Percentiles rank a stretch among this genome's conserved stretches.
These are phyloP conservation scores for Solanum paucissectum DNA, from an alignment of 257 asterid species.

Conservation along the genomic window DNA sequence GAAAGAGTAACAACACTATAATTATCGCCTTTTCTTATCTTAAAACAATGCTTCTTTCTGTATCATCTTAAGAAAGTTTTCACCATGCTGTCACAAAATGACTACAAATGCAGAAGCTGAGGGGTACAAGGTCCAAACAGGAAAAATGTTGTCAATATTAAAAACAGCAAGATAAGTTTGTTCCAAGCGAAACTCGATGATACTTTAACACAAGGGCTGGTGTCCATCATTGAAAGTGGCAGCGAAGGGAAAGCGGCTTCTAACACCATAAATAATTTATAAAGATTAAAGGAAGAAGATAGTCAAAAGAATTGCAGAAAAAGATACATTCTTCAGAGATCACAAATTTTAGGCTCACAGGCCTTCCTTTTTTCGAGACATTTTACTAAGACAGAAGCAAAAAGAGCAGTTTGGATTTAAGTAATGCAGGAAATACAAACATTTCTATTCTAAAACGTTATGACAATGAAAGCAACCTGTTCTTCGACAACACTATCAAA, in stretches of 20 bases:
- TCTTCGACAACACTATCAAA: not conserved
- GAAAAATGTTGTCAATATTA: not conserved
- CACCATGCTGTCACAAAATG: not conserved
- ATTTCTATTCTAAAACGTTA: not conserved
- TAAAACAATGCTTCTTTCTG: not conserved
- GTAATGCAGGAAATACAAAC: not conserved
- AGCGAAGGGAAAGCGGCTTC: not conserved
- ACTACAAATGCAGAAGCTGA: not conserved
- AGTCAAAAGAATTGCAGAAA: not conserved
- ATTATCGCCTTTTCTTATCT: not conserved
- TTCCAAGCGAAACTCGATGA: not conserved
- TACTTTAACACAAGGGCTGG: not conserved
- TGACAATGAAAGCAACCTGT: not conserved
- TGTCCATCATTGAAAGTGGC: not conserved
- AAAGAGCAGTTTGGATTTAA: not conserved
- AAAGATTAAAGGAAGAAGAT: not conserved
- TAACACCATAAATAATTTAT: not conserved
- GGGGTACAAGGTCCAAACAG: not conserved
- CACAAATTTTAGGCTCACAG: not conserved
- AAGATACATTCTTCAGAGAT: not conserved
- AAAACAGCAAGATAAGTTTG: not conserved
- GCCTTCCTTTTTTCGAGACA: not conserved
- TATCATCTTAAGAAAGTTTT: not conserved
- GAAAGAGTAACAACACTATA: not conserved
- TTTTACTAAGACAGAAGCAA: not conserved